Percentiles rank a stretch among this genome's conserved stretches.
These are phyloP conservation scores for Urochloa ruziziensis DNA, from an alignment of 176 grass and related monocot genomes.

Conservation along the genomic window DNA sequence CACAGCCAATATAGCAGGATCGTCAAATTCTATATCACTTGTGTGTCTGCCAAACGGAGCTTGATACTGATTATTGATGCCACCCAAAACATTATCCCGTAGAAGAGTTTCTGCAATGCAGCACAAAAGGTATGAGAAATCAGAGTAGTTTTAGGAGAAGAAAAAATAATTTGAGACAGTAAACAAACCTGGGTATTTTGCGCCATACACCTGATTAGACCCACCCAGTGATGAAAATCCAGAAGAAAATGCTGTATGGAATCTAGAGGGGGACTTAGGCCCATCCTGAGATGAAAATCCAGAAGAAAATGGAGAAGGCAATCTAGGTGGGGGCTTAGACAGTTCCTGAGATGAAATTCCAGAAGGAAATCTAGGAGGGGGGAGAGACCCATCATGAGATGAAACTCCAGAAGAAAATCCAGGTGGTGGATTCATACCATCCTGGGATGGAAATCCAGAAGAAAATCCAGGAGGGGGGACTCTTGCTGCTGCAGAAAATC, in stretches of 20 bases:
- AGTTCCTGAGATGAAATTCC: constrained; percentile 43
- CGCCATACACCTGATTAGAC: constrained; percentile 46
- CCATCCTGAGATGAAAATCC: constrained; percentile 44
- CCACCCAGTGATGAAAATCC: constrained; percentile 13
- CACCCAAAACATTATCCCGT: constrained; percentile 41
- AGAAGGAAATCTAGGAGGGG: background rate
- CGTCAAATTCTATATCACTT: constrained; percentile 76
- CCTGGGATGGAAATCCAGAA: constrained; percentile 43
- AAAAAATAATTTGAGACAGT: constrained; percentile 8
- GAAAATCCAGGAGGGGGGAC: constrained; percentile 5
- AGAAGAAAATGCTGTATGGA: constrained; percentile 49
- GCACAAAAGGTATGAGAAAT: constrained; percentile 19
- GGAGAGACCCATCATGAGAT: background rate
- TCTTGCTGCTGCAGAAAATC: constrained; percentile 25
- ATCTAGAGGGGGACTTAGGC: constrained; percentile 14
- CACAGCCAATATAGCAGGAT: constrained; percentile 92
- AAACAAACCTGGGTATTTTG: constrained; percentile 44
- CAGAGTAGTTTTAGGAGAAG: constrained; percentile 8
- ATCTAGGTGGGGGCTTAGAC: constrained; percentile 38
- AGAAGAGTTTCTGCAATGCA: constrained; percentile 50
- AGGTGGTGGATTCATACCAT: constrained; percentile 42
- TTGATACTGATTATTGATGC: constrained; percentile 57
- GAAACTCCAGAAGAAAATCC: constrained; percentile 46
- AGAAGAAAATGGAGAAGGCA: constrained; percentile 36
- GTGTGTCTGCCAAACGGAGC: constrained; percentile 51